Conservation (phyloP, 805 yeast species). For the Candida odintsovae region DNA sequence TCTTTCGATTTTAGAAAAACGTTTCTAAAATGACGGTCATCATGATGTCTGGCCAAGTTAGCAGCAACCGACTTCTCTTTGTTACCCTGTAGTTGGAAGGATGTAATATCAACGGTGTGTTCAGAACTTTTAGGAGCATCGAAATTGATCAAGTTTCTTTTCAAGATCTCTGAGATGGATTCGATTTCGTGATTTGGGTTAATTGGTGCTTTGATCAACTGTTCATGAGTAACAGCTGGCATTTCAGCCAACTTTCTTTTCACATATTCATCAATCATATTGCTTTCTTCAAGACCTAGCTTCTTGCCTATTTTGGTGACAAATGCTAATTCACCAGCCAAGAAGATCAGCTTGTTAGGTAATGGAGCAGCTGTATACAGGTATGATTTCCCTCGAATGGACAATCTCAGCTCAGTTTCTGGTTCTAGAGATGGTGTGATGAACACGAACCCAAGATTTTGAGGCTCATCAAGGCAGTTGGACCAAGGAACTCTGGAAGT, state of each 20-base stretch:
- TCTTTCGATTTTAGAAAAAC: slow-evolving; percentile 29
- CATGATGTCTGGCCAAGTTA: slow-evolving; percentile 25
- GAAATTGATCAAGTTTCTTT: slow-evolving; percentile 26
- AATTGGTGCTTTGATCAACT: slow-evolving; percentile 28
- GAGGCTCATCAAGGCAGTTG: slow-evolving; percentile 33
- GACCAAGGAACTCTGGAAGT: slow-evolving; percentile 36
- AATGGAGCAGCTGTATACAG: slow-evolving; percentile 38
- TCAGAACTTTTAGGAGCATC: slow-evolving; percentile 16
- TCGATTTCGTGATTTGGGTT: slow-evolving; percentile 20
- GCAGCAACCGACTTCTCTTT: slow-evolving; percentile 27
- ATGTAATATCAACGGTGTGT: slow-evolving; percentile 14
- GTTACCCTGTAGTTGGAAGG: slow-evolving; percentile 25
- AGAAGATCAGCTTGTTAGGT: slow-evolving; percentile 37
- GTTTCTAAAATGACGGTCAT: slow-evolving; percentile 28
- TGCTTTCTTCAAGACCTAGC: slow-evolving; percentile 25
- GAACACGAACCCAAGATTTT: slow-evolving; percentile 24
- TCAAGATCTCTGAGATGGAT: slow-evolving; percentile 24
- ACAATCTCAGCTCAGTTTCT: slow-evolving; percentile 32
- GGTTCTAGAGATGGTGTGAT: slow-evolving; percentile 24
- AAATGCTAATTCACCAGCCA: slow-evolving; percentile 36
- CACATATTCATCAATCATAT: slow-evolving; percentile 30
- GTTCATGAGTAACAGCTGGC: slow-evolving; percentile 20
- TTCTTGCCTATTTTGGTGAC: slow-evolving; percentile 30
- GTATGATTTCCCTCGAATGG: slow-evolving; percentile 36
- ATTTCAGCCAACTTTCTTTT: slow-evolving; percentile 22